Evolutionary conservation across 192 early-diverging fungal genomes (phyloP).

Genomic region (Entomortierella parvispora): DNA sequence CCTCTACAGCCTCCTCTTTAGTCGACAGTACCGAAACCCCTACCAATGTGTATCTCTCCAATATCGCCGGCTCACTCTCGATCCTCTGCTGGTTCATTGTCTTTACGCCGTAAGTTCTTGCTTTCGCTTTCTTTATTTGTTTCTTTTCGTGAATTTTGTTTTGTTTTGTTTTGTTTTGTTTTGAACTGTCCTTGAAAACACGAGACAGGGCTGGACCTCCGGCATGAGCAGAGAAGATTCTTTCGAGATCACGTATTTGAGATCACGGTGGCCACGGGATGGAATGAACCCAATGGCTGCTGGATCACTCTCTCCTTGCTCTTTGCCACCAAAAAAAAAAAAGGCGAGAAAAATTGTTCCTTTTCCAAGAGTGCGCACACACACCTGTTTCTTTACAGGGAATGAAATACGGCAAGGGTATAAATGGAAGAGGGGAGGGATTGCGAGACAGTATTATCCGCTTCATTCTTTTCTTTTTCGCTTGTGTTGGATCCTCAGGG

Average conservation of each 20-base stretch:
- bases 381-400: neutral
- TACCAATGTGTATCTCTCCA: slow-evolving; percentile 56
- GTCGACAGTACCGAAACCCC: slow-evolving; percentile 13
- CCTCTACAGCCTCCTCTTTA: slow-evolving; percentile 3
- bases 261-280: too few relatives aligned
- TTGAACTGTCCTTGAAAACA: too few relatives aligned
- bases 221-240: too few relatives aligned
- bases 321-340: slow-evolving; percentile 19
- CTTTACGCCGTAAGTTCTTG: slow-evolving; percentile 74
- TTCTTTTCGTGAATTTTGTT: too few relatives aligned
- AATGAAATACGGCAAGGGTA: neutral
- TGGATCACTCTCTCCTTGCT: neutral
- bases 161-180: too few relatives aligned
- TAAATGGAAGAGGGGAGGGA: too few relatives aligned
- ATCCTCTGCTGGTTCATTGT: slow-evolving; percentile 84
- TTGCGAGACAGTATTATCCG: too few relatives aligned
- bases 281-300: neutral
- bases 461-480: too few relatives aligned
- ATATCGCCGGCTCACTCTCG: slow-evolving; percentile 71
- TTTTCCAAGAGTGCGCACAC: too few relatives aligned
- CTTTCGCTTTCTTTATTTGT: neutral
- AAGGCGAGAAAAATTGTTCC: neutral
- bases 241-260: too few relatives aligned
- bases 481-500: too few relatives aligned
- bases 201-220: too few relatives aligned